phyloP scores from a whole-genome alignment of 177 flowering plant genomes.

The Telopea speciosissima region DNA sequence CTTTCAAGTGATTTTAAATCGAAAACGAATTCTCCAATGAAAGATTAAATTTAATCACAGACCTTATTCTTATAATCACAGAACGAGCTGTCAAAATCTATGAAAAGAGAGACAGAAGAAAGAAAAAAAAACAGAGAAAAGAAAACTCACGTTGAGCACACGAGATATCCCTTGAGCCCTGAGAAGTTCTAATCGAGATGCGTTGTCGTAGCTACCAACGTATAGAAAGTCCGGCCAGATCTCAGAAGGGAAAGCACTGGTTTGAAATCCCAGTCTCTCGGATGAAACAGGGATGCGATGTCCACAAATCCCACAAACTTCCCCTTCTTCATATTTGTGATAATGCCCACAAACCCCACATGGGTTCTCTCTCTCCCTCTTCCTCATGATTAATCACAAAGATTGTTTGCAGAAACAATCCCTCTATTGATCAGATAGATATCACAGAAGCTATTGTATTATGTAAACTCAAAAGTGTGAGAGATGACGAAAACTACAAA shows the following conservation, averaged over 20 bases:
- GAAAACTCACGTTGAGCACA: conserved; percentile 64
- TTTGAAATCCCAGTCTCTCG: conserved; percentile 36
- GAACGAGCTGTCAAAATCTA: neutral
- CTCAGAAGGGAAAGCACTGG: conserved; percentile 82
- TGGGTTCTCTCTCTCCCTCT: conserved; percentile 95
- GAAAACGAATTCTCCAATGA: too few relatives aligned
- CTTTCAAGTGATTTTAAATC: too few relatives aligned
- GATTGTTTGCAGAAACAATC: too few relatives aligned
- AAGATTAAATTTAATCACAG: too few relatives aligned
- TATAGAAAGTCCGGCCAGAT: conserved; percentile 84
- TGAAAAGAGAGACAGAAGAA: too few relatives aligned
- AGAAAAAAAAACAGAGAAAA: neutral
- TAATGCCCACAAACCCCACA: conserved; percentile 95
- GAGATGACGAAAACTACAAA: neutral
- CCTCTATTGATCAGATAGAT: too few relatives aligned
- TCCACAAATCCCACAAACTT: conserved; percentile 87
- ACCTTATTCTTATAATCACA: too few relatives aligned
- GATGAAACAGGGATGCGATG: conserved; percentile 52
- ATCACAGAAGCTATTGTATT: too few relatives aligned
- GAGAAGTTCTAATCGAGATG: conserved; percentile 82
- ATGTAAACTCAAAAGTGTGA: too few relatives aligned
- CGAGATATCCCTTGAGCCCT: conserved; percentile 84
- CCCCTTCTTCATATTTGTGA: conserved; percentile 94
- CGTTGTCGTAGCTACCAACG: conserved; percentile 93
- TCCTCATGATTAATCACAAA: conserved; percentile 49